phyloP scores from a whole-genome alignment of 2,329 filamentous ascomycete species.

The Huntiella bhutanensis region DNA sequence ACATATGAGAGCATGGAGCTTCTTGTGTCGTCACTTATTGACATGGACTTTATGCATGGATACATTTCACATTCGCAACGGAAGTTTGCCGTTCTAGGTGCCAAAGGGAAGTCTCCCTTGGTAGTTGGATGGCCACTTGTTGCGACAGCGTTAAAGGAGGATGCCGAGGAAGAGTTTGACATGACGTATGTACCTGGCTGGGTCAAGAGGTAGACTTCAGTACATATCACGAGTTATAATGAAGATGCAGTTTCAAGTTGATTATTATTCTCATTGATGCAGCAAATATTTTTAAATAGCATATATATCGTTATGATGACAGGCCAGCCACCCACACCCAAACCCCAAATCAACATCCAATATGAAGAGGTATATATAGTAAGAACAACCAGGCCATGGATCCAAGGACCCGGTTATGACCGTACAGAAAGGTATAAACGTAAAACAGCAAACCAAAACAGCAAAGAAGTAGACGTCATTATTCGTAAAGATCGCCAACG shows the following conservation, averaged over 20 bases:
- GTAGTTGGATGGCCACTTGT: conserved; percentile 58
- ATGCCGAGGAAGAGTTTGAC: conserved; percentile 36
- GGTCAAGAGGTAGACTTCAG: conserved; percentile 28
- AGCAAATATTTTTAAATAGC: too few species aligned
- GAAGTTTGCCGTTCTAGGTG: conserved; percentile 67
- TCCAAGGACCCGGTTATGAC: too few species aligned
- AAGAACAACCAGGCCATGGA: too few species aligned
- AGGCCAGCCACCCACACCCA: too few species aligned
- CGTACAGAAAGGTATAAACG: too few species aligned
- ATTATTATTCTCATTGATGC: too few species aligned
- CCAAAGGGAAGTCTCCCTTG: conserved; percentile 45
- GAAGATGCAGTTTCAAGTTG: background rate
- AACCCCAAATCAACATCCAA: background rate
- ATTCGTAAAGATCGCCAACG: background rate
- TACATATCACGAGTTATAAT: background rate
- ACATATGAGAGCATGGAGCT: conserved; percentile 53
- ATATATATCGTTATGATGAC: too few species aligned
- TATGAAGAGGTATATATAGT: background rate
- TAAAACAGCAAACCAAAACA: too few species aligned
- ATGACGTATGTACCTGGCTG: conserved; percentile 57
- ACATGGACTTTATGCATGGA: conserved; percentile 64
- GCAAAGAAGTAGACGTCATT: too few species aligned
- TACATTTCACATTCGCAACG: conserved; percentile 62
- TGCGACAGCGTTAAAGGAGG: conserved; percentile 46
- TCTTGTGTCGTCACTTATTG: conserved; percentile 55